Evolutionary conservation across 306 rosid species (phyloP), one percentile per base, ranked within the genome.

Genomic region (Alnus rubra): DNA sequence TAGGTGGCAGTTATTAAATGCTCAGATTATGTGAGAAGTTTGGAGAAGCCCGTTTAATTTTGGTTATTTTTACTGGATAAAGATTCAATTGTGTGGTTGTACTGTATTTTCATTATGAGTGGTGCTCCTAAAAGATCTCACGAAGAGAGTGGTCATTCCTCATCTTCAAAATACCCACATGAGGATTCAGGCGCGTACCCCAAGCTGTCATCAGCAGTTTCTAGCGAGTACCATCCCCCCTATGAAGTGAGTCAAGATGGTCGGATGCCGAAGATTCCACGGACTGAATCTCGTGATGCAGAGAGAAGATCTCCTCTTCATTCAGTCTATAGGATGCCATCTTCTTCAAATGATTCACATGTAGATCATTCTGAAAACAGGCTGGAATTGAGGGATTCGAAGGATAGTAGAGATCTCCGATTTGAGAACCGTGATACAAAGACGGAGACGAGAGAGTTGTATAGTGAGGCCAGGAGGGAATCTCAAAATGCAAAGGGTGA

Each of bases 261-360:
- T 28, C 88, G 95, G 74, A 78, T 73, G 45, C 39, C 79, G 7
- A 93, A 90, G 87, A 30, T 88, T 67, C 87, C 89, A 69, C 91
- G 97, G 70, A 78, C 79, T 35, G 98, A 93, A 75, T 82, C 93
- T 14, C 97, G 90, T 53, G 98, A 93, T 67, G 81, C 86, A 2
- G 98, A 93, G 67, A 88, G 91, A 84, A 87, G 88, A 86, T 91
- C 98, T 69, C 94, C 98, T 60, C 86, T 87, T 80, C 91, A 88
- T 68, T 55, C 94, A 13, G 51, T 72, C 23, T 88, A 88, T 86
- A 81, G 94, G 81, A 82, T 86, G 73, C 87, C 89, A n/a, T 58
- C 88, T 62, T 84, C 96, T 82, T 85, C 89, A 18, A 88, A 75
- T 69, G 97, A 93, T 83, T 79, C 87, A 33, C 90, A 87, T 84